A percentile compares a stretch with the other conserved stretches of the same genome.
Conservation (phyloP, 108 stramenopile genomes). For the Cyclotella distinguenda region DNA sequence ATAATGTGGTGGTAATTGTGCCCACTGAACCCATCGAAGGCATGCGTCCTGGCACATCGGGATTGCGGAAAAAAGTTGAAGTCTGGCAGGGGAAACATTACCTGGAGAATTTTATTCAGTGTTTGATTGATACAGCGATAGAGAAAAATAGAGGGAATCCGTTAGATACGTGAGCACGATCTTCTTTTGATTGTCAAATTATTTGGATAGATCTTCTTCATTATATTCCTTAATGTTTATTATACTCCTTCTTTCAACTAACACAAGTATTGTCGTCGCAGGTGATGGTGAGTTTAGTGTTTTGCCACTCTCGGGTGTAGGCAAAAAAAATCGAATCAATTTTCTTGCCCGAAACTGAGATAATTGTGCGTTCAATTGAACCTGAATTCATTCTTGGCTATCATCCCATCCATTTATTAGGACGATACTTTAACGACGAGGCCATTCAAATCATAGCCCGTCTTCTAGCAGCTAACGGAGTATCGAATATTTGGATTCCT, state of each 20-base stretch:
- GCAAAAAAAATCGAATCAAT: no score
- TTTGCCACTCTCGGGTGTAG: no score
- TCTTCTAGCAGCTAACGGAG: slow-evolving; percentile 89
- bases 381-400: no score
- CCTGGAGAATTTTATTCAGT: slow-evolving; percentile 98
- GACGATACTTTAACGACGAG: slow-evolving; percentile 90
- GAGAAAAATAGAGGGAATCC: slow-evolving; percentile 72
- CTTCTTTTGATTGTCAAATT: background rate
- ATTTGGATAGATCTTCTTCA: background rate
- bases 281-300: no score
- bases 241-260: background rate
- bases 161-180: slow-evolving; percentile 77
- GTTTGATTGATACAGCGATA: slow-evolving; percentile 84
- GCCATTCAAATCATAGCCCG: slow-evolving; percentile 94
- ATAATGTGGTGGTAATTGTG: slow-evolving; percentile 7
- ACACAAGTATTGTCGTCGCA: slow-evolving; percentile 71
- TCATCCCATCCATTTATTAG: no score
- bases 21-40: slow-evolving; percentile 77
- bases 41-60: slow-evolving; percentile 94
- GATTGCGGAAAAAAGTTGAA: slow-evolving; percentile 94
- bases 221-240: background rate
- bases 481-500: slow-evolving; percentile 88
- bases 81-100: slow-evolving; percentile 87
- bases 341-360: no score
- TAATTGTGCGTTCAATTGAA: no score